Evolutionary conservation across 257 asterid species (phyloP), one percentile per base, ranked within the genome.

Genomic region (Sherardia arvensis): DNA sequence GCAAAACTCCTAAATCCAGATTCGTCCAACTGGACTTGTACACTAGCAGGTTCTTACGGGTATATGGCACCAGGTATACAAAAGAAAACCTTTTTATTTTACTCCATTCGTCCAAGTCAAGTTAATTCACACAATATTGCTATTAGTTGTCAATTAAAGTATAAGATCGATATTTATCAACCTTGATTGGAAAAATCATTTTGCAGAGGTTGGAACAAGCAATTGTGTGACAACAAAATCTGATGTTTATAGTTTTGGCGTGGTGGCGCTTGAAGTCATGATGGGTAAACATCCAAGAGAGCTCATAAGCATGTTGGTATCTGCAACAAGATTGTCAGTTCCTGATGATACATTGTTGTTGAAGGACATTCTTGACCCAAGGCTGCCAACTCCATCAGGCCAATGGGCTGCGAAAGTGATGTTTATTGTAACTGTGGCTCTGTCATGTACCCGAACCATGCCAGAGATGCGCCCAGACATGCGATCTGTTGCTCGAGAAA

Each of bases 281-380:
- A n/a, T n/a, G n/a, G n/a, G n/a, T n/a, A n/a, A n/a, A 74, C 98
- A 91, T 77, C 98, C 98, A 17, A 86, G 96, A 66, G 96, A 88
- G 45, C 80, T 86, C 51, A 58, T 89, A 71, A 58, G 85, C 68
- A 77, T 80, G 43, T 45, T 86, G 61, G 71, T 85, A 36, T 68
- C 80, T 51, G 62, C 77, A 40, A 11, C 78, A 57, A 68, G 45
- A 68, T 30, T 71, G 18, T 65, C 54, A 22, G 36, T 68, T 15
- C 5, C 10, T 34, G 59, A 80, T 0, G 85, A 88, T 33, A 48
- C n/a, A n/a, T n/a, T 71, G 11, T 60, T 80, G 62, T 29, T 91
- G 84, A 80, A 73, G 65, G 92, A 84, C 65, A 54, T 83, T 62
- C 83, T 88, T 6, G 96, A 88, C 71, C 87, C 73, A 51, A 75